Conservation (phyloP, 208 protist species). For the Angomonas deanei region DNA sequence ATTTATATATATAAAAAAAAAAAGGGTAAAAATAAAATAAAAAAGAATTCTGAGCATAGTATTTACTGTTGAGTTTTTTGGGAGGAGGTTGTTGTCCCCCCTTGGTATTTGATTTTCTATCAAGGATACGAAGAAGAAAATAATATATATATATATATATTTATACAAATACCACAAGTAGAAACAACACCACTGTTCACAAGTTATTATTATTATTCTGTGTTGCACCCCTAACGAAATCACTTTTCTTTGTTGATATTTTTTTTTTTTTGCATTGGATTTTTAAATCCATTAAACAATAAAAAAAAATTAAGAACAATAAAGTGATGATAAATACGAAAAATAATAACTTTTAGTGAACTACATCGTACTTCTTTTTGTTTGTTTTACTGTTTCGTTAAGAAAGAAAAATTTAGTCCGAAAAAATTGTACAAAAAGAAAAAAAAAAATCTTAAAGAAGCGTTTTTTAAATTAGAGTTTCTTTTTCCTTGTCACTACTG, state of each 20-base stretch:
- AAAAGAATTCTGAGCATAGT: neutral
- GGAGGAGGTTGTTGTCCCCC: neutral
- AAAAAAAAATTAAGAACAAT: neutral
- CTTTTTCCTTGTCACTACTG: neutral
- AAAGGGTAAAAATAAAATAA: conserved; percentile 2
- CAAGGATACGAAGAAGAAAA: too few relatives aligned
- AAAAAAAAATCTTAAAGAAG: neutral
- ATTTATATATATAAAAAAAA: neutral
- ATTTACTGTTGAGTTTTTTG: neutral
- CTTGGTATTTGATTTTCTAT: too few relatives aligned
- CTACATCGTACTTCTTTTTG: neutral
- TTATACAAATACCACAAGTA: too few relatives aligned
- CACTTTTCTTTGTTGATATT: conserved; percentile 2
- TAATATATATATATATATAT: too few relatives aligned
- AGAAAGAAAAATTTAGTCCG: neutral
- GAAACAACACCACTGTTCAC: too few relatives aligned
- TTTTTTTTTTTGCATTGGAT: conserved; percentile 4
- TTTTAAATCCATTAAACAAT: too few relatives aligned
- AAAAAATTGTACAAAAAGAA: neutral
- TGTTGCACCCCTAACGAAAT: too few relatives aligned
- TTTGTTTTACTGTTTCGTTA: neutral
- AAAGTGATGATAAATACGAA: neutral
- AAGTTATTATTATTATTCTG: too few relatives aligned
- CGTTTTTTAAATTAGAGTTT: conserved; percentile 2
- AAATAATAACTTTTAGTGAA: conserved; percentile 7